Conservation (phyloP, 2,329 filamentous ascomycete genomes). For the Leptographium wingfieldii region DNA sequence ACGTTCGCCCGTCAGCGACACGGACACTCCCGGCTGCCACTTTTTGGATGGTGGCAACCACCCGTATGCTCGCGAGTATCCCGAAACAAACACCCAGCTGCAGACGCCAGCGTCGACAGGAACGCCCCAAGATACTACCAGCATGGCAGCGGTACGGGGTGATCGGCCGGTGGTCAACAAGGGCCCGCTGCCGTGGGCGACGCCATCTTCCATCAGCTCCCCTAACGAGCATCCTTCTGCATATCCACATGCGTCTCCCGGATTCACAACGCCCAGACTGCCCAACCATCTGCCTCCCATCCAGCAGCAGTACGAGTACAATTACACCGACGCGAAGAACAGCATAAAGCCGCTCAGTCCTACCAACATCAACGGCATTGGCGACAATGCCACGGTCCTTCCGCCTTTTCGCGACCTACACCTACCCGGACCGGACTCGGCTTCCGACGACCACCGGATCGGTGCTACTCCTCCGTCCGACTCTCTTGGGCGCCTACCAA, state of each 20-base stretch:
- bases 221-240: neutral
- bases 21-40: neutral
- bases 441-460: neutral
- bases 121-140: neutral
- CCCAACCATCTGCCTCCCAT: conserved; percentile 19
- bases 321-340: neutral
- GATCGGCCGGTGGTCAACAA: neutral
- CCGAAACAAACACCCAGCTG: neutral
- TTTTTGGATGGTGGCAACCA: neutral
- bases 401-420: neutral
- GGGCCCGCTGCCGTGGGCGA: neutral
- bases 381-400: neutral
- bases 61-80: neutral
- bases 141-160: neutral
- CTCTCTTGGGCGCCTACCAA: conserved; percentile 12
- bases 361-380: neutral
- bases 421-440: neutral
- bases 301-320: conserved; percentile 18
- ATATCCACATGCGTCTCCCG: neutral
- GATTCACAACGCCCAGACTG: neutral
- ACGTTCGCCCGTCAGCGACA: neutral
- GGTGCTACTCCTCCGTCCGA: neutral
- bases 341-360: neutral
- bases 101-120: conserved; percentile 1
- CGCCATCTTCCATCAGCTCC: conserved; percentile 3